A percentile compares a stretch with the other conserved stretches of the same genome.
These are phyloP conservation scores for Pseudogymnoascus sp. DNA, from an alignment of 2,329 filamentous ascomycete species.

Conservation along the genomic window DNA sequence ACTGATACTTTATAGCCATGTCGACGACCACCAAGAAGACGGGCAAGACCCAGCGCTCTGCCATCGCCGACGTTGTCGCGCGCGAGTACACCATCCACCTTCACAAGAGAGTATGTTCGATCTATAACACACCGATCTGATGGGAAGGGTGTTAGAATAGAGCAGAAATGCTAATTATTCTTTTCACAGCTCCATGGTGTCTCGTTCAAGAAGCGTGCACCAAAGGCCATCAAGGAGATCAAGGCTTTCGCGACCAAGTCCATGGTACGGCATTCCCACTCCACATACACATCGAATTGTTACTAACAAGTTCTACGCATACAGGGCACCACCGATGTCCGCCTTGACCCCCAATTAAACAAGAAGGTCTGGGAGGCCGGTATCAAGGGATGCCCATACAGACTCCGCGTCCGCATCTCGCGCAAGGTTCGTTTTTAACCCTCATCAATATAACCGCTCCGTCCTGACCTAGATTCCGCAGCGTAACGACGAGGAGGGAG, in stretches of 20 bases:
- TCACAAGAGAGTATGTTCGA: constrained; percentile 88
- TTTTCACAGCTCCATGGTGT: constrained; percentile 79
- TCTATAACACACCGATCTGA: constrained; percentile 29
- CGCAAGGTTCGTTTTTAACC: constrained; percentile 48
- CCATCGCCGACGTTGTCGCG: constrained; percentile 97
- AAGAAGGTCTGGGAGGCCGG: constrained; percentile 99
- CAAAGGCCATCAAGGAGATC: constrained; percentile 99
- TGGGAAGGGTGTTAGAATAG: constrained; percentile 7
- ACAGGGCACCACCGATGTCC: constrained; percentile 93
- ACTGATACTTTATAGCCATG: constrained; percentile 44
- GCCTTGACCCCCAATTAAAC: constrained; percentile 97
- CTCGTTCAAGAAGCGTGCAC: constrained; percentile 99
- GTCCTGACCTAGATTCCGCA: not conserved
- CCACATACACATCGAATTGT: constrained; percentile 10
- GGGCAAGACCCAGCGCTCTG: constrained; percentile 72
- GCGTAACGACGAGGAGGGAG: constrained; percentile 99
- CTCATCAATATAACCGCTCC: not conserved
- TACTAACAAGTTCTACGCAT: constrained; percentile 18
- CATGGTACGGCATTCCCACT: constrained; percentile 64
- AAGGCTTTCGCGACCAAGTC: constrained; percentile 84
- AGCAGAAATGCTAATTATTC: constrained; percentile 39
- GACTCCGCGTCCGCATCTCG: constrained; percentile 95
- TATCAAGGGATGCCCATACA: constrained; percentile 97
- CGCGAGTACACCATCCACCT: constrained; percentile 99
- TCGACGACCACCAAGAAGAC: constrained; percentile 56